Percentiles rank a stretch among this genome's conserved stretches.
Evolutionary conservation across 2,329 filamentous ascomycete species (phyloP).

Genomic region (Trichoderma asperellum): DNA sequence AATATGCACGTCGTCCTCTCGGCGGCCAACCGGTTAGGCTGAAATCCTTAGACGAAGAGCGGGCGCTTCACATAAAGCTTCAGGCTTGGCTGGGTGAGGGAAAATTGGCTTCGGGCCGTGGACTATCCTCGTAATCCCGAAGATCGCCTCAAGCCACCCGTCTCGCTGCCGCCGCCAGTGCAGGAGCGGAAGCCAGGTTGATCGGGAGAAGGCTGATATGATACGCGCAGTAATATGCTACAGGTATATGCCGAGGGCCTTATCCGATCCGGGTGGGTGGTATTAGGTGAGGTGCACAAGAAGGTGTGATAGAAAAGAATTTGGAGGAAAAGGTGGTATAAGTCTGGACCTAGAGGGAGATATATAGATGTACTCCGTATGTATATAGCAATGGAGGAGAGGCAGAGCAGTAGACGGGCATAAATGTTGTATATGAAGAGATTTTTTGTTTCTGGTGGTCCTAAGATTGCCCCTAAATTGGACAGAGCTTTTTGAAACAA

Average conservation of each 20-base stretch:
- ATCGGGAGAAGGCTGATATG: background rate
- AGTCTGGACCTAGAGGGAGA: too few species aligned
- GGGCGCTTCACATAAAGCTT: background rate
- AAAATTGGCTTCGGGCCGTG: constrained; percentile 14
- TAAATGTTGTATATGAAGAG: background rate
- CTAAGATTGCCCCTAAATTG: background rate
- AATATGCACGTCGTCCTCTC: background rate
- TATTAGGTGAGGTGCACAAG: background rate
- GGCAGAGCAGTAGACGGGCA: background rate
- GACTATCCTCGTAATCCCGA: background rate
- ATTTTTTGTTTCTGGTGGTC: too few species aligned
- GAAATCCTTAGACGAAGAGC: constrained; percentile 5
- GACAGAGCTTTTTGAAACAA: background rate
- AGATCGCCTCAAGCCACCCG: background rate
- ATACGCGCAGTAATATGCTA: background rate
- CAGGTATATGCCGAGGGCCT: background rate
- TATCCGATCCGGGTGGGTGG: background rate
- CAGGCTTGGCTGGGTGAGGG: constrained; percentile 6
- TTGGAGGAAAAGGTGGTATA: background rate
- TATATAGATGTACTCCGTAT: background rate
- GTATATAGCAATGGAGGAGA: background rate
- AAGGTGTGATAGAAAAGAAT: background rate
- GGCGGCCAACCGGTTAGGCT: constrained; percentile 14
- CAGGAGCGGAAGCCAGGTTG: background rate
- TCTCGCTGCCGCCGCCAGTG: background rate